Evolutionary conservation across 257 asterid genomes (phyloP).

Genomic region (Jacaranda mimosifolia): DNA sequence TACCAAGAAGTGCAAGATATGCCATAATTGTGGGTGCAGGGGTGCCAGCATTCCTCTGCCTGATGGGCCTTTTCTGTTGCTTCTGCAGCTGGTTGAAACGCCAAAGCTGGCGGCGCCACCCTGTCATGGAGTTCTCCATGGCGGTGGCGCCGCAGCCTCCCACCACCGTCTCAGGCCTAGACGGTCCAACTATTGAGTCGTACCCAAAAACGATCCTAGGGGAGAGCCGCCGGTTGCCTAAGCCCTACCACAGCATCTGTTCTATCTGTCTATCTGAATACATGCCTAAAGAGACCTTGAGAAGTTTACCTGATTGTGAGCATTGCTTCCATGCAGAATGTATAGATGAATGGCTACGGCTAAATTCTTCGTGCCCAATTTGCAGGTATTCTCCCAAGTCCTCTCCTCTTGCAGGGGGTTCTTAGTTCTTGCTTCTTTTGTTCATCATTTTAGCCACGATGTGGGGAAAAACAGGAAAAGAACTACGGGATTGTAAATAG

Average conservation of each 20-base stretch:
- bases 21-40: slow-evolving; percentile 55
- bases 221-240: slow-evolving; percentile 60
- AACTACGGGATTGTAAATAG: background rate
- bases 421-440: slow-evolving; percentile 8
- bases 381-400: slow-evolving; percentile 53
- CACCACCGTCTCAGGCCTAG: slow-evolving; percentile 37
- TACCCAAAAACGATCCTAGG: slow-evolving; percentile 62
- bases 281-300: slow-evolving; percentile 54
- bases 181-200: slow-evolving; percentile 54
- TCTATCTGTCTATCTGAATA: slow-evolving; percentile 60
- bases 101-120: slow-evolving; percentile 32
- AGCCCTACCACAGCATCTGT: slow-evolving; percentile 52
- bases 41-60: slow-evolving; percentile 52
- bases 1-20: slow-evolving; percentile 52
- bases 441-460: background rate
- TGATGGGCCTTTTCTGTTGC: slow-evolving; percentile 45
- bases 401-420: slow-evolving; percentile 3
- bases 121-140: slow-evolving; percentile 39
- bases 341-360: slow-evolving; percentile 64
- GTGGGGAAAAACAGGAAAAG: background rate
- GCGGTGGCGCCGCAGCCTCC: slow-evolving; percentile 33
- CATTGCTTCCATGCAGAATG: slow-evolving; percentile 65
- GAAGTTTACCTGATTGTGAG: slow-evolving; percentile 62
- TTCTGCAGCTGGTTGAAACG: slow-evolving; percentile 37
- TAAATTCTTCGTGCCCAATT: slow-evolving; percentile 62